Base-by-base conservation (phyloP, 805 yeast species). In the Spencermartinsiella europaea region DNA sequence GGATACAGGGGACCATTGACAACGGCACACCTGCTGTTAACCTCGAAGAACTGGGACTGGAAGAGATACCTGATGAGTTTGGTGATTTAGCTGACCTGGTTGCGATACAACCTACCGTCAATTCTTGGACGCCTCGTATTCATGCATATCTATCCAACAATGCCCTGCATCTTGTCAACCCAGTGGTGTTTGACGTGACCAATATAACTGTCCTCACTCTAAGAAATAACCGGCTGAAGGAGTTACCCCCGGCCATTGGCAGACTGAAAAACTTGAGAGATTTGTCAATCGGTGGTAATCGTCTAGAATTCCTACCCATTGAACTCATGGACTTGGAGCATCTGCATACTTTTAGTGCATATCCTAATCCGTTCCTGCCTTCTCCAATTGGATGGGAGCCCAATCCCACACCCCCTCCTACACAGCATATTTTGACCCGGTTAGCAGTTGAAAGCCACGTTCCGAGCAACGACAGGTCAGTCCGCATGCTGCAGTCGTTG, bases 261-360 rank as follows among this genome's bases (percentile, higher is more conserved):
- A 42, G 58, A 16, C 55, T 70, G 34, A 27, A 15, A 17, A 51
- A 58, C 15, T 58, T 70, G n/a, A 46, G 34, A 22, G 67, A 68
- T 33, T 58, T 69, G 17, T 60, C 67, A 2, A 44, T 70, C 15
- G 65, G 66, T 19, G 63, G 63, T 22, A 69, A 69, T 51, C 42
- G 49, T 17, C 53, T 69, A 21, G 22, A 47, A 36, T 62, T 49
- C 21, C 50, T 69, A 34, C 74, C 74, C 3, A 47, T 58, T 5
- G 73, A 69, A 49, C 48, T 69, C 8, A 55, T 62, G 17, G 47
- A 39, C 3, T 52, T 70, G 34, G 51, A 50, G 5, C 33, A 49
- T 5, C 59, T 69, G 38, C 44, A 46, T 15, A 51, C 59, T 8
- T 48, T 70, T 22, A 55, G 67, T 3, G 53, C 65, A n/a, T 53